Evolutionary conservation across 2,329 filamentous ascomycete species (phyloP), one percentile per base, ranked within the genome.

Genomic region (Aspergillus fischeri): DNA sequence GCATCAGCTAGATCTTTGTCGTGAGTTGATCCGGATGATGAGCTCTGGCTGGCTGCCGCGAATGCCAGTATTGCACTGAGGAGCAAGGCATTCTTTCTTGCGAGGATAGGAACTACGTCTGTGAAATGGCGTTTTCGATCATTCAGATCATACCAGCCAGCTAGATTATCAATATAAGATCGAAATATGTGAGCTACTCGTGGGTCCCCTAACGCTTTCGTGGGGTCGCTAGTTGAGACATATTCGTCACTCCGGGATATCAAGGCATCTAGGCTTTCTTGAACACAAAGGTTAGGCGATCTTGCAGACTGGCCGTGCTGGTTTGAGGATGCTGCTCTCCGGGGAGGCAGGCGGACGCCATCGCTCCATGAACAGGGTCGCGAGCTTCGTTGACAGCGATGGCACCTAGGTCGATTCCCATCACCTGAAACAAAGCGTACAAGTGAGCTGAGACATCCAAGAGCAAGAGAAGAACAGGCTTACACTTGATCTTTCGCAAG

Each of bases 71-170:
- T 64, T 1, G 79, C 77, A 49, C 70, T 74, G 61, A 81, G 76
- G 2, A 81, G 66, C 0, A 81, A 65, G 1, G 75, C 65, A 38
- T 73, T 75, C 1, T 74, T 67, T 9, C 79, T 64, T 1, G 78
- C 75, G 8, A 70, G 56, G 4, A 60, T 52, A 0, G 78, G 73
- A 0, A 81, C 71, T 0, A 64, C 44, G 3, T 63, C 70, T 5
- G 63, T 67, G 35, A 81, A 81, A 3, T 67, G 61, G 0, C 63
- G 66, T 2, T 62, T 52, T 0, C 66, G 55, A 55, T 81, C 78
- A 49, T 76, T 78, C 7, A 81, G 70, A 52, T 81, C 78, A 60
- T 80, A 81, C 79, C 79, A 81, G 2, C 67, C 64, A 1, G 79
- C 77, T 20, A 80, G 64, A 44, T 54, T 32, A 3, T 56, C 47